A percentile compares a stretch with the other conserved stretches of the same genome.
phyloP scores from a whole-genome alignment of 2,329 filamentous ascomycete genomes.

The Harringtonia aguacate region DNA sequence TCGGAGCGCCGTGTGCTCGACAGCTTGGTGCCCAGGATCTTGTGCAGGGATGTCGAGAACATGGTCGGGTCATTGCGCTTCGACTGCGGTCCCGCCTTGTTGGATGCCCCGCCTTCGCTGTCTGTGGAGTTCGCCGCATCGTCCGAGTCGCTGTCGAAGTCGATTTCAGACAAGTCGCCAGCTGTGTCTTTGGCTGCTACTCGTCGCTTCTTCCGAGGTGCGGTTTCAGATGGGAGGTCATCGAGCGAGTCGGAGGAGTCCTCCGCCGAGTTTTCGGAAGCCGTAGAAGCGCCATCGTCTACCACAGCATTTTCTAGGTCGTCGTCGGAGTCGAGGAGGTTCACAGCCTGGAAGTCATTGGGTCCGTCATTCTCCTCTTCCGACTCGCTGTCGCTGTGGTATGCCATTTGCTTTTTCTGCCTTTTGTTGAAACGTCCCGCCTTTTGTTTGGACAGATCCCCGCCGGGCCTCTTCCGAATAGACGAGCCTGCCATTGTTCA shows the following conservation, averaged over 20 bases:
- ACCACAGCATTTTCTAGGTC: conserved; percentile 42
- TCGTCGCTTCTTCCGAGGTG: conserved; percentile 7
- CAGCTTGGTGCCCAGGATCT: conserved; percentile 85
- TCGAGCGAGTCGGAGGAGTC: conserved; percentile 19
- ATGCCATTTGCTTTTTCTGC: conserved; percentile 35
- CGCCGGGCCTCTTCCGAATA: conserved; percentile 6
- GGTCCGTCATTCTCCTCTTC: conserved; percentile 20
- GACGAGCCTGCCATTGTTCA: not conserved
- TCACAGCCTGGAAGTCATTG: conserved; percentile 37
- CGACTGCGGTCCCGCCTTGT: conserved; percentile 33
- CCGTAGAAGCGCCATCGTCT: conserved; percentile 29
- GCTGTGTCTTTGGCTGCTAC: conserved; percentile 13
- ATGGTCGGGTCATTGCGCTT: conserved; percentile 89
- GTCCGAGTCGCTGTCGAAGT: conserved; percentile 5
- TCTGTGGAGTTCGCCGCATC: conserved; percentile 7
- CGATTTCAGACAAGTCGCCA: conserved; percentile 14
- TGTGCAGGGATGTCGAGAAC: conserved; percentile 87
- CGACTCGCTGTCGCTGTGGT: conserved; percentile 40
- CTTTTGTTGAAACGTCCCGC: conserved; percentile 26
- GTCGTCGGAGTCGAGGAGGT: conserved; percentile 45
- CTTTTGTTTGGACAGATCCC: not conserved
- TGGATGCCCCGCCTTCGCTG: conserved; percentile 19
- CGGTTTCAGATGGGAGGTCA: conserved; percentile 9
- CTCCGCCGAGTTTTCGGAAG: conserved; percentile 24
- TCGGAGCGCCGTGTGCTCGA: conserved; percentile 72